Conservation (phyloP, 176 grass and related monocot genomes). For the Aegilops bicornis region DNA sequence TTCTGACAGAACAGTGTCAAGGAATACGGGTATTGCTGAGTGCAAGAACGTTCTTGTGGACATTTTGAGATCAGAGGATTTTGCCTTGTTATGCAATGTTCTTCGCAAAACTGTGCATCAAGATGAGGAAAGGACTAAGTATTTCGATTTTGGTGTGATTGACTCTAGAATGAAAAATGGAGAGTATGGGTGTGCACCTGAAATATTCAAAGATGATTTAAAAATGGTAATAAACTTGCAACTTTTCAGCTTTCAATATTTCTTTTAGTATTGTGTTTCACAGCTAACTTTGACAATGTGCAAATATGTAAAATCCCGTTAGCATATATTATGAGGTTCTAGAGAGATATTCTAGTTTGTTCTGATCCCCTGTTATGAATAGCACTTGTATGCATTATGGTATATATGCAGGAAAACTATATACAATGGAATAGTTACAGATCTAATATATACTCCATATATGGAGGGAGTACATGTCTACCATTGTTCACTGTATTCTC, state of each 20-base stretch:
- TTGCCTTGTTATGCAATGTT: slow-evolving; percentile 70
- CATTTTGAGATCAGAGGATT: slow-evolving; percentile 72
- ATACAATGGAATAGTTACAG: background rate
- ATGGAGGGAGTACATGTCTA: background rate
- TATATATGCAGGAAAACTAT: background rate
- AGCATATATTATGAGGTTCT: background rate
- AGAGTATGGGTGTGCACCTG: slow-evolving; percentile 62
- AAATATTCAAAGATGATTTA: slow-evolving; percentile 66
- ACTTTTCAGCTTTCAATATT: slow-evolving; percentile 20
- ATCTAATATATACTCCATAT: background rate
- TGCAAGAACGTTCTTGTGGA: slow-evolving; percentile 68
- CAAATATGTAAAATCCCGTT: background rate
- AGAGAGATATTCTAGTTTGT: background rate
- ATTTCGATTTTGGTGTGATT: slow-evolving; percentile 73
- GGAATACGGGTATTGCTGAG: slow-evolving; percentile 37
- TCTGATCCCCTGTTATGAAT: background rate
- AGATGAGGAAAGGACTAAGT: slow-evolving; percentile 44
- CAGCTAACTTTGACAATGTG: background rate
- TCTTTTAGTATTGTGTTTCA: background rate
- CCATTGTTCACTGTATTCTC: background rate
- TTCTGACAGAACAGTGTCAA: slow-evolving; percentile 25
- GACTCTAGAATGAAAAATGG: slow-evolving; percentile 88
- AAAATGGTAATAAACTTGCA: slow-evolving; percentile 51
- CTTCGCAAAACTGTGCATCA: slow-evolving; percentile 61
- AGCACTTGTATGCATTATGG: background rate